Percentiles rank a stretch among this genome's conserved stretches.
phyloP scores from a whole-genome alignment of 2,329 filamentous ascomycete species.

The Colletotrichum tabaci region DNA sequence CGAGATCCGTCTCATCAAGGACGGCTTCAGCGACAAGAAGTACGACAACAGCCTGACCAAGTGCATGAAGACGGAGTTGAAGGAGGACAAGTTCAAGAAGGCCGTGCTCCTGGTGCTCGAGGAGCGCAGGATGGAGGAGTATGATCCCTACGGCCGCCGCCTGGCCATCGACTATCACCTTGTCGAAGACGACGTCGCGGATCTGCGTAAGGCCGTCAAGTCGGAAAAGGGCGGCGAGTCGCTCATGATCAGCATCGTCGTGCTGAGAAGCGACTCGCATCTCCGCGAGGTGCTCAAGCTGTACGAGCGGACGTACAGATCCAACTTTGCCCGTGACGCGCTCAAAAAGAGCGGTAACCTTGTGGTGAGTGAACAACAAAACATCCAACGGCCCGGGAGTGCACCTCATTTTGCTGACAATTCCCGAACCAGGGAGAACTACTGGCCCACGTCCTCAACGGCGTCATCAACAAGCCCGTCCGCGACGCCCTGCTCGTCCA shows the following conservation, averaged over 20 bases:
- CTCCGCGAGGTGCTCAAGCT: slow-evolving; percentile 82
- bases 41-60: slow-evolving; percentile 85
- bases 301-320: slow-evolving; percentile 81
- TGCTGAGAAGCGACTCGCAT: slow-evolving; percentile 85
- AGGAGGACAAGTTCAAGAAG: slow-evolving; percentile 95
- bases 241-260: slow-evolving; percentile 87
- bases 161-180: slow-evolving; percentile 71
- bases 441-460: slow-evolving; percentile 94
- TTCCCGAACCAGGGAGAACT: slow-evolving; percentile 81
- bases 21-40: slow-evolving; percentile 91
- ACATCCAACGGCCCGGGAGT: too few species aligned
- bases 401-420: too few species aligned
- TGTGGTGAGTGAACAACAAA: slow-evolving; percentile 76
- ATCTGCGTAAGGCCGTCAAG: slow-evolving; percentile 77
- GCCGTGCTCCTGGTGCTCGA: slow-evolving; percentile 89
- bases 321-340: slow-evolving; percentile 91
- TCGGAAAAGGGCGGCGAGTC: slow-evolving; percentile 87
- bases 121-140: slow-evolving; percentile 86
- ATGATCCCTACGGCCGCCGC: slow-evolving; percentile 73
- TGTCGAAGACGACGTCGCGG: slow-evolving; percentile 80
- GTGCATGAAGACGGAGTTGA: slow-evolving; percentile 94
- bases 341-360: slow-evolving; percentile 92
- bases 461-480: slow-evolving; percentile 94
- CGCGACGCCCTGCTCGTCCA: slow-evolving; percentile 92
- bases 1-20: slow-evolving; percentile 91